A percentile compares a stretch with the other conserved stretches of the same genome.
Conservation (phyloP, 345 rosid species). For the Citrus trifoliata region DNA sequence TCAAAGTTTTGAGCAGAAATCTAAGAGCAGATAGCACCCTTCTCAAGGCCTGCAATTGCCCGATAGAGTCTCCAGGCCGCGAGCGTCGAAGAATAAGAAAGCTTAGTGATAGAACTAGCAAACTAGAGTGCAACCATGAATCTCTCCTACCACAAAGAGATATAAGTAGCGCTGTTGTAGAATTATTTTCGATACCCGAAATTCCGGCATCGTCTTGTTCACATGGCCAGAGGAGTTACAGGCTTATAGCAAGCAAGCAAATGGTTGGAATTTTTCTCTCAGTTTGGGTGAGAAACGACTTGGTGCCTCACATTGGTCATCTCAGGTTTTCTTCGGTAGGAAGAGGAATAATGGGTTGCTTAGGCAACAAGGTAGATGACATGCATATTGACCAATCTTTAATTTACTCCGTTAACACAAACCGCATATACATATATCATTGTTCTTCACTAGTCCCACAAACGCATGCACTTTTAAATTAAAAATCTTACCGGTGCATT, state of each 20-base stretch:
- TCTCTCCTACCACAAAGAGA: conserved; percentile 32
- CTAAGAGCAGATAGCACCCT: conserved; percentile 61
- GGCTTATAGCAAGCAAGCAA: conserved; percentile 82
- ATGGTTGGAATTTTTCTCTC: conserved; percentile 97
- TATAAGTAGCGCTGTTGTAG: conserved; percentile 9
- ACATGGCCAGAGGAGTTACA: conserved; percentile 38
- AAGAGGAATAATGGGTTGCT: conserved; percentile 89
- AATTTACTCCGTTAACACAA: too few relatives aligned
- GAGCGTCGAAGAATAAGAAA: conserved; percentile 44
- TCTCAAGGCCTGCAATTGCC: conserved; percentile 82
- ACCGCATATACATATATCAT: too few relatives aligned
- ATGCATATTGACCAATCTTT: too few relatives aligned
- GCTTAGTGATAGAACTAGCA: conserved; percentile 37
- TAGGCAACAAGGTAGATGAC: conserved; percentile 78
- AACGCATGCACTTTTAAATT: background rate
- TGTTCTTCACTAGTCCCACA: too few relatives aligned
- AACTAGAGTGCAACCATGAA: conserved; percentile 19
- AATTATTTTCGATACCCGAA: conserved; percentile 26
- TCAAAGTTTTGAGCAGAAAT: conserved; percentile 68
- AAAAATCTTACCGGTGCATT: background rate
- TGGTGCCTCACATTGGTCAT: conserved; percentile 84
- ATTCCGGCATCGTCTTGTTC: conserved; percentile 25
- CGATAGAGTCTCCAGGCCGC: conserved; percentile 25
- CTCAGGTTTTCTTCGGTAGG: conserved; percentile 79
- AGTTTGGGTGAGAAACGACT: conserved; percentile 77